Evolutionary conservation across 371 early-diverging fungal genomes (phyloP), one percentile per base, ranked within the genome.

Genomic region (Mortierella sp.): DNA sequence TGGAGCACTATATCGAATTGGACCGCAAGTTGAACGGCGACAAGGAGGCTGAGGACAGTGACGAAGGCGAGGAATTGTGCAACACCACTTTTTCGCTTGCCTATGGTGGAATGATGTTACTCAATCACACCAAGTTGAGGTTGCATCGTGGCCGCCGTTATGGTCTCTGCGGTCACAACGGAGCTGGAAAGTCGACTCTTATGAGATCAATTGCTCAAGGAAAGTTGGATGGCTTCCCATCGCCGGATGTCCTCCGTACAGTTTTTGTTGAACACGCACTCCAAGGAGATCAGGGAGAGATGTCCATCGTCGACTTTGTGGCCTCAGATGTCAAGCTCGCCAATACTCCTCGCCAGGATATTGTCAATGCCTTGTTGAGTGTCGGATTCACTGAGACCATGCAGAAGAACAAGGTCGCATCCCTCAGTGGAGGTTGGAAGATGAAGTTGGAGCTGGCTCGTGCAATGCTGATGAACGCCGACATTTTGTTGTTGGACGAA

Each of bases 341-440:
- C 48, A 58, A 72, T 38, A 64, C 88, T 13, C 65, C 82, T 19
- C 84, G 83, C 38, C 55, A 59, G 3, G 86, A 89, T 41, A 84
- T 93, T 59, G 82, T 80, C 30, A 72, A 82, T n/a, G 83, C 84
- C 12, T 82, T 93, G 38, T 67, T 64, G 42, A 70, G 73, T 24
- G 89, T 92, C 62, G 90, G 91, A 10, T 94, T 94, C 71, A 82
- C 83, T 39, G 87, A 83, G 47, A 85, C 84, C 19, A 84, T 87
- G 70, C 83, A 84, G 27, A 69, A 80, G 27, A 82, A 82, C 67
- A 80, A 84, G 16, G 91, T 91, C 24, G 84, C 86, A 23, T 80
- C 84, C 28, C 80, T 95, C 14, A 92, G 92, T 54, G 95, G 96
- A 67, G 96, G 96, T 49, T 95, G 96, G 96, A 91, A 91, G 81